Evolutionary conservation across 1,139 yeast genomes (phyloP), one percentile per base, ranked within the genome.

Genomic region (Suhomyces anneliseae): DNA sequence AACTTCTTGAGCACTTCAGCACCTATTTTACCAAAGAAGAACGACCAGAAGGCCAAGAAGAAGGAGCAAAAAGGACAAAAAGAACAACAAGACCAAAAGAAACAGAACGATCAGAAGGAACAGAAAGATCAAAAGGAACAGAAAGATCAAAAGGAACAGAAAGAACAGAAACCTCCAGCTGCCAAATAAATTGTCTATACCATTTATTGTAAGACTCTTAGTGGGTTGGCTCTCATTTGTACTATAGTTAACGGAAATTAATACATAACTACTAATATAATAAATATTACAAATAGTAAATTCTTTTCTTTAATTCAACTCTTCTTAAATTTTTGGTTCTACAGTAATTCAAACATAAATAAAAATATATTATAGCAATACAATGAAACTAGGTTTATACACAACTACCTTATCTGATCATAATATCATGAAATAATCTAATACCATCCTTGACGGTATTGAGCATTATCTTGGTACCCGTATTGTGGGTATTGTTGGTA

Each of bases 401-500:
- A 29, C 32, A 29, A 29, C 32, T 29, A 29, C 32, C n/a, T 29
- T 29, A 11, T 9, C n/a, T 29, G 32, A 29, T 29, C 32, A 29
- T 29, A 29, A 29, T 29, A 29, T 29, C 32, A 29, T 29, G 32
- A 29, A 29, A 29, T 29, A 29, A 29, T 11, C 46, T 53, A 56
- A 51, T 56, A 56, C 60, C 60, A 56, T 41, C 55, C 65, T 29
- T 29, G 32, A 47, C 66, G 72, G 62, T 73, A 73, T 56, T 74
- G 78, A 47, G 61, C 63, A 54, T 66, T 62, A 54, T 74, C 79
- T 59, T 74, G 79, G 61, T 73, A 75, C 51, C 76, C 78, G 53
- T 74, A 75, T 58, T 74, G 79, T n/a, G 79, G 79, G 62, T 73
- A 75, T 58, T 74, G 79, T 59, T 75, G 80, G 59, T 74, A 75